phyloP scores from a whole-genome alignment of 2,329 filamentous ascomycete species.

The Epichloe scottii region DNA sequence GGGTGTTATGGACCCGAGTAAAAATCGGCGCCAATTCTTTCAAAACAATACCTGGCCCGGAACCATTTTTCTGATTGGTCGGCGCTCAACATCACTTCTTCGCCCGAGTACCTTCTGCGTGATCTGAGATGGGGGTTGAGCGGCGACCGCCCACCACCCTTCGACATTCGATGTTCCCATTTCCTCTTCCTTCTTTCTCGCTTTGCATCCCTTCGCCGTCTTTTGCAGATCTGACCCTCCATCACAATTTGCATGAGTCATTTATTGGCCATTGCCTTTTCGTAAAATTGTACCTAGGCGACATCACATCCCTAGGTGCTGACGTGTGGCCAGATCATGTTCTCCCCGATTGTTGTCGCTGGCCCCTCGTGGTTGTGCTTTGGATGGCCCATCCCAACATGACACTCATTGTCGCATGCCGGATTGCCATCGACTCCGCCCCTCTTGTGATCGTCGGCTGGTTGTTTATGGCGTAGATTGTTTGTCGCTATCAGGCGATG shows the following conservation, averaged over 20 bases:
- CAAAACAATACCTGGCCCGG: constrained; percentile 22
- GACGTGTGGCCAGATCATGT: background rate
- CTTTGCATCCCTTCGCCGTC: constrained; percentile 13
- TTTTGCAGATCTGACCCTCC: constrained; percentile 11
- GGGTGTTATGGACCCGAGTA: constrained; percentile 11
- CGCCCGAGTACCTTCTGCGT: constrained; percentile 21
- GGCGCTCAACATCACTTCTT: constrained; percentile 19
- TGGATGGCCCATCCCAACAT: constrained; percentile 6
- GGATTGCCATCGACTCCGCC: constrained; percentile 13
- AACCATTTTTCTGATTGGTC: constrained; percentile 29
- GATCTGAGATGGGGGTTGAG: constrained; percentile 16
- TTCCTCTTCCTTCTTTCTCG: constrained; percentile 11
- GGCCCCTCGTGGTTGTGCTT: background rate
- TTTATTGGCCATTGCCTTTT: constrained; percentile 10
- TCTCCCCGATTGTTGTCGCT: background rate
- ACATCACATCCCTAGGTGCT: too few relatives aligned
- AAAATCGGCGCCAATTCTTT: constrained; percentile 22
- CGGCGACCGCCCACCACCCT: constrained; percentile 10
- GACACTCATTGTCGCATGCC: constrained; percentile 20
- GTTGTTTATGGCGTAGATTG: background rate
- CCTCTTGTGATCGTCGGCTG: background rate
- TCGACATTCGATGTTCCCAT: constrained; percentile 8
- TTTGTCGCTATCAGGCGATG: constrained; percentile 8
- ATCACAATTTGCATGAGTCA: constrained; percentile 20
- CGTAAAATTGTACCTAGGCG: background rate